Evolutionary conservation across 2,329 filamentous ascomycete genomes (phyloP).

Genomic region (Botrytis deweyae): DNA sequence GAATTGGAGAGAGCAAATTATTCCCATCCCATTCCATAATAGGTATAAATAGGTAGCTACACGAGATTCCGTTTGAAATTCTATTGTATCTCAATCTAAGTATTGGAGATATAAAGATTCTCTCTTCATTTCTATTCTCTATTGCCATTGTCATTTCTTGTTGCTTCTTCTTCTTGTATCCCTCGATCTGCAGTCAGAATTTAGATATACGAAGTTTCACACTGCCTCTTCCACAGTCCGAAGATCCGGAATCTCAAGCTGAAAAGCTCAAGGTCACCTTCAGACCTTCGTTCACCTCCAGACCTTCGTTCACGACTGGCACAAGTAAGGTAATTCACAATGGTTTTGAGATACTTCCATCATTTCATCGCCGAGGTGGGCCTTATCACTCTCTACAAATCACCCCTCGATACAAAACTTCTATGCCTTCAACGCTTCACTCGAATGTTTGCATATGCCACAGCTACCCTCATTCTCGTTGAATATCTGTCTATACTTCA

Average conservation of each 20-base stretch:
- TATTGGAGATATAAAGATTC: background rate
- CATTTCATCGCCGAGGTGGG: slow-evolving; percentile 45
- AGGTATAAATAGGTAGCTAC: background rate
- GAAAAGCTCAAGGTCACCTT: background rate
- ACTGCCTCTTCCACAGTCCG: background rate
- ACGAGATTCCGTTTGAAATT: background rate
- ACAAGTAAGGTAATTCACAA: slow-evolving; percentile 18
- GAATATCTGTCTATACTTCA: slow-evolving; percentile 53
- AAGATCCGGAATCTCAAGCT: background rate
- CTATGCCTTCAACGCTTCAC: slow-evolving; percentile 59
- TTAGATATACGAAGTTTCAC: slow-evolving; percentile 1
- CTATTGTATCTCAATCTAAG: background rate
- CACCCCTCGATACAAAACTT: slow-evolving; percentile 53
- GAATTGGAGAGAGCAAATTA: background rate
- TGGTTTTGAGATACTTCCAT: slow-evolving; percentile 29
- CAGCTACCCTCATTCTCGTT: slow-evolving; percentile 57
- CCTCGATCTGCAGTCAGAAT: background rate
- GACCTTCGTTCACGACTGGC: background rate
- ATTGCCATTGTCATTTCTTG: too few species aligned
- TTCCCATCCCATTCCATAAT: background rate
- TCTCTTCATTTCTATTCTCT: background rate
- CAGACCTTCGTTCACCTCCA: background rate
- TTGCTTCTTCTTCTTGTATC: background rate
- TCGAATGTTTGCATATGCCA: slow-evolving; percentile 63
- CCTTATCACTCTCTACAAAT: slow-evolving; percentile 45